Evolutionary conservation across 2,329 filamentous ascomycete species (phyloP), one percentile per base, ranked within the genome.

Genomic region (Colletotrichum lindemuthianum): DNA sequence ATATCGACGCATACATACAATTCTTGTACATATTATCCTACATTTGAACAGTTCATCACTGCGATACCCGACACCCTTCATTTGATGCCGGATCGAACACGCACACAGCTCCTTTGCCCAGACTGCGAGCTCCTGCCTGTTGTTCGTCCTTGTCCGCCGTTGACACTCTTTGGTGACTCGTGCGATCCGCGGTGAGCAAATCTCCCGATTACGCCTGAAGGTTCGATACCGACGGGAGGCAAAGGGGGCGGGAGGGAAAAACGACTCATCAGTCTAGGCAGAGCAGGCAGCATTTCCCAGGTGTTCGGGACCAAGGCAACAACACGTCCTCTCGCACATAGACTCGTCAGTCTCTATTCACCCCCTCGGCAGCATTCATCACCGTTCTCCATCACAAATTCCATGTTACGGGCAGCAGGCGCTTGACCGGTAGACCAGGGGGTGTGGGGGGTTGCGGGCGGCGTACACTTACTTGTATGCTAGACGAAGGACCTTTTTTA

Each of bases 261-360:
- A 16, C 24, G 16, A 13, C 15, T 4, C 43, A 6, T 16, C 12
- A 7, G 41, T 40, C 24, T 32, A 53, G 49, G 12, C 44, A 32
- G 16, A 9, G 37, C 15, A 54, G 51, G 40, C 47, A 59, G 41
- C 13, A 15, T 57, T 45, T 55, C 40, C 61, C 50, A 49, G 52
- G 50, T 65, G 37, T 12, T 65, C 61, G 50, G 57, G 57, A 61
- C 51, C 50, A 56, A 60, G 44, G 57, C 58, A 37, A 45, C 60
- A 40, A 49, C 37, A 33, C 6, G 15, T 1, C 33, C 8, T 24
- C 36, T 16, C 10, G 15, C 24, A 10, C 24, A 9, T 24, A n/a
- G 43, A 32, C n/a, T 8, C 13, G n/a, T 24, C 15, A 8, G 16
- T 13, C 37, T 40, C 37, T 13, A 24, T 37, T 33, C 32, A 8